Percentiles rank a stretch among this genome's conserved stretches.
Conservation (phyloP, 1,284 basidiomycete species). For the Puccinia novopanici region DNA sequence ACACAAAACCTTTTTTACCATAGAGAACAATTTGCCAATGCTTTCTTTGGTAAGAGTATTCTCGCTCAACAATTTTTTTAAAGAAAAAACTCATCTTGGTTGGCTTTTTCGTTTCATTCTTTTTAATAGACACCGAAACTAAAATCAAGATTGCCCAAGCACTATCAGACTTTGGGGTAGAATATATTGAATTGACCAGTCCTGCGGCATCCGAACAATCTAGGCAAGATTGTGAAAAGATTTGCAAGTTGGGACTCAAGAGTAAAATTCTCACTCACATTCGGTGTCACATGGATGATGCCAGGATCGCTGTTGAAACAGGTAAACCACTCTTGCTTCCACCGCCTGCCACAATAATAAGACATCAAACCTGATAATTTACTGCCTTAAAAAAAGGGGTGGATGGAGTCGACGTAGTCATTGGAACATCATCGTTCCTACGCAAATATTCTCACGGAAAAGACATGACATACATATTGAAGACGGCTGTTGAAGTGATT, state of each 20-base stretch:
- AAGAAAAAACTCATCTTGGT: not conserved
- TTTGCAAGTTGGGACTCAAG: conserved; percentile 98
- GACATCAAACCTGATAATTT: not conserved
- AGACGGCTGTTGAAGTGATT: conserved; percentile 92
- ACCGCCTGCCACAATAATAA: not conserved
- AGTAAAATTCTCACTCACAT: conserved; percentile 98
- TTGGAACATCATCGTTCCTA: conserved; percentile 97
- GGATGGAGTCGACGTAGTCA: conserved; percentile 98
- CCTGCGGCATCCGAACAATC: conserved; percentile 98
- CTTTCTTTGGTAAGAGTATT: conserved; percentile 71
- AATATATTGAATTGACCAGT: conserved; percentile 99
- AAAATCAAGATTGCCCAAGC: conserved; percentile 98
- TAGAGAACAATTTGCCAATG: conserved; percentile 96
- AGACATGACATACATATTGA: conserved; percentile 99
- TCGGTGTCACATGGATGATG: conserved; percentile 99
- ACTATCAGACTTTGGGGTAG: conserved; percentile 95
- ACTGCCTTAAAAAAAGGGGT: conserved; percentile 67
- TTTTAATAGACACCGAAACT: conserved; percentile 78
- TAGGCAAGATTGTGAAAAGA: conserved; percentile 89
- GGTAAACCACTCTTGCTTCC: conserved; percentile 63
- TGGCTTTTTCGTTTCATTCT: not conserved
- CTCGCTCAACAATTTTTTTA: not conserved
- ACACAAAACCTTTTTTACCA: conserved; percentile 16
- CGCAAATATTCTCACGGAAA: conserved; percentile 99
- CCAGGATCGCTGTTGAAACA: conserved; percentile 96